Percentiles rank a stretch among this genome's conserved stretches.
These are phyloP conservation scores for Borovskyia barvae DNA, from an alignment of 208 protist genomes.

Conservation along the genomic window DNA sequence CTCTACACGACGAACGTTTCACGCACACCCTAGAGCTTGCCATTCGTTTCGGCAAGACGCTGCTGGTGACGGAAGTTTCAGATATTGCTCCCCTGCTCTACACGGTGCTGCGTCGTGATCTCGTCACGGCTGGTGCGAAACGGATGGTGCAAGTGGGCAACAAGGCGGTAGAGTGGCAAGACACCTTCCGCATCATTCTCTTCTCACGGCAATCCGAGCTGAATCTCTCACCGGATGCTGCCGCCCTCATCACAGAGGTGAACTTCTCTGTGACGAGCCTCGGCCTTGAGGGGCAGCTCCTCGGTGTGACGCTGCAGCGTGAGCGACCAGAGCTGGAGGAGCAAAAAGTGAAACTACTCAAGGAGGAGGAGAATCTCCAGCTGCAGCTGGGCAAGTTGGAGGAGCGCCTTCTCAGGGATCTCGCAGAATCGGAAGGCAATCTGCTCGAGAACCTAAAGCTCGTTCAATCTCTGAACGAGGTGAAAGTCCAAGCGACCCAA, in stretches of 20 bases:
- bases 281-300: constrained; percentile 96
- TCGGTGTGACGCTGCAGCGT: constrained; percentile 93
- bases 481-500: constrained; percentile 87
- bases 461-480: constrained; percentile 92
- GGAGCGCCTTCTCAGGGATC: constrained; percentile 88
- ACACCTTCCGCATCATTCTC: constrained; percentile 94
- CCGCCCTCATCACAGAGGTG: constrained; percentile 90
- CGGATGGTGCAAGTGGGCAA: constrained; percentile 94
- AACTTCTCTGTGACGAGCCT: constrained; percentile 97
- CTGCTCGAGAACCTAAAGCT: constrained; percentile 96
- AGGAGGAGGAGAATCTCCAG: constrained; percentile 95
- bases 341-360: constrained; percentile 92
- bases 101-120: constrained; percentile 93
- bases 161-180: constrained; percentile 96
- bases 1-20: constrained; percentile 93
- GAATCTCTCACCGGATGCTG: constrained; percentile 83
- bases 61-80: constrained; percentile 96
- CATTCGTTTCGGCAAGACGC: constrained; percentile 98
- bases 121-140: constrained; percentile 89
- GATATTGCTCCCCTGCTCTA: constrained; percentile 94
- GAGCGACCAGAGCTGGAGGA: constrained; percentile 96
- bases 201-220: constrained; percentile 91
- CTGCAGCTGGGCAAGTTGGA: constrained; percentile 93
- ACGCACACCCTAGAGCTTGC: constrained; percentile 94
- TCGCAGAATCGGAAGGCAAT: constrained; percentile 92